Base-by-base conservation (phyloP, 2,329 filamentous ascomycete species). In the Bipolaris cookei region DNA sequence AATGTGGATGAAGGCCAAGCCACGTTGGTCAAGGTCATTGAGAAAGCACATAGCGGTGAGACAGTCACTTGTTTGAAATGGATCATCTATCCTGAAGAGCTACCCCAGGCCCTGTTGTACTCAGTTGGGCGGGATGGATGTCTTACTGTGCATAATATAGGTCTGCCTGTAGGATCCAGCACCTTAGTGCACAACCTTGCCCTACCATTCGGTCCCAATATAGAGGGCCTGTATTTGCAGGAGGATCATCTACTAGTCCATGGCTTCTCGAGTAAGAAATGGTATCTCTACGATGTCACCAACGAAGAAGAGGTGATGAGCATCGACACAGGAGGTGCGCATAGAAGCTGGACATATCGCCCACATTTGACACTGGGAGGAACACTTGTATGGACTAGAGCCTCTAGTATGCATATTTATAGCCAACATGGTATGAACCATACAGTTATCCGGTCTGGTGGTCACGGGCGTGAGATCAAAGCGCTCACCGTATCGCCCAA, bases 401-500 rank as follows among this genome's bases (percentile, higher is more conserved):
- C 87, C 4, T 85, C 86, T 1, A 76, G 63, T 59, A 80, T 87
- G 52, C 79, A 83, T 58, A 71, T 83, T 0, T 68, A 43, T 51
- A 75, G 70, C 2, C 79, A 83, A 30, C 58, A 54, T 3, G 58
- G 67, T 14, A 59, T 79, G 32, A 80, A 71, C 63, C 85, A 78
- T 71, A 66, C 73, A 8, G 72, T 82, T 0, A 62, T 96, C 11
- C 87, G 88, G 62, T 65, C 77, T 0, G 94, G 95, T 6, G 86
- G 86, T 0, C 95, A 99, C 75, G 95, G 95, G 0, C 83, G 95
- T 52, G 95, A 99, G 76, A 90, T 98, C 65, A 91, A 90, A 72
- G 77, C 84, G 1, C 75, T 85, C 59, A 83, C 86, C 18, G 69
- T 84, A 2, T 81, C 81, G 0, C 37, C 34, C 8, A 32, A 30